Base-by-base conservation (phyloP, 2,329 filamentous ascomycete genomes). In the Fusarium denticulatum region DNA sequence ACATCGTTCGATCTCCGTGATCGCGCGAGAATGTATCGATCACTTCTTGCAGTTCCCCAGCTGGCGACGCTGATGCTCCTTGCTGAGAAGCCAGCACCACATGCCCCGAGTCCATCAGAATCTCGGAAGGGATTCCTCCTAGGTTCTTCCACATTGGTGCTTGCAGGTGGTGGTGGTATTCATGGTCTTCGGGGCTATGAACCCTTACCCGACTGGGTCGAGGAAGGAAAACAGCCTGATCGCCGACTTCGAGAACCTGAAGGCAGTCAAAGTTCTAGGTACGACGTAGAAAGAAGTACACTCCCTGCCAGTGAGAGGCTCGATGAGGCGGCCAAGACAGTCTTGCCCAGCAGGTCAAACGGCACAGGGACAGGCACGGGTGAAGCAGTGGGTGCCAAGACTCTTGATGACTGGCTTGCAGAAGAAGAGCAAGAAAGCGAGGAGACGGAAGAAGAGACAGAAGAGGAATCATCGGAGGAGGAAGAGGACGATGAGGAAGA, bases 1-100 rank as follows among this genome's bases (percentile, higher is more conserved):
- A 94, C 92, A 0, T 98, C 95, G 2, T 99, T 97, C 82, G 95
- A 98, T 79, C 90, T 99, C 7, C 94, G 96, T 72, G 96, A 98
- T 80, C 93, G 96, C 30, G 92, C 95, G 5, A 91, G 96, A 37
- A 89, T 98, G 69, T 98, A 97, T 84, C 94, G 93, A 72, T 89
- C 95, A 2, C 89, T 99, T 3, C 89, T 99, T 5, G 88, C 90
- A 8, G 91, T 93, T 9, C 94, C 95, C 2, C 94, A 98, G 81
- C 89, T 99, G 22, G 96, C 96, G 6, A 95, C 93, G 2, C 87
- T 99, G 20, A 93, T 98, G 81, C 90, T 99, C 2, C 88, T 98
- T 4, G 96, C 96, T 1, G 95, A 96, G 0, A 99, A 99, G 80
- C 96, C 96, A 0, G 94, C 96, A 0, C 96, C 96, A 0, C 94